Conservation (phyloP, 805 yeast species). For the Metschnikowia santaceciliae region DNA sequence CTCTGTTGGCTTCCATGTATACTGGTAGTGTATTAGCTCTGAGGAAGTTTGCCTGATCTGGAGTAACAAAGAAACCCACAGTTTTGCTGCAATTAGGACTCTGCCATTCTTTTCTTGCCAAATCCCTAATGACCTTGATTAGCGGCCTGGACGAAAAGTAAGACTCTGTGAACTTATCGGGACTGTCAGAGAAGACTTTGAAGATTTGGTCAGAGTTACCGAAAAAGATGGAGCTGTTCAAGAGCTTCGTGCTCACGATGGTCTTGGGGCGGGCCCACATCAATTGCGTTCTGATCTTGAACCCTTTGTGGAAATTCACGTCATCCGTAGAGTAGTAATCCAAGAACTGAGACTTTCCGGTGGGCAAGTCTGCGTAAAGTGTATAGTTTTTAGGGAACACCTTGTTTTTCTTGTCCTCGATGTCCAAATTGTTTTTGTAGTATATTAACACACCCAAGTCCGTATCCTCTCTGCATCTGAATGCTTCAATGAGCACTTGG, state of each 20-base stretch:
- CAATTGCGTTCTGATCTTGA: conserved; percentile 80
- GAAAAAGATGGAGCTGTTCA: conserved; percentile 64
- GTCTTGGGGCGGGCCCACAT: conserved; percentile 84
- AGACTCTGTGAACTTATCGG: conserved; percentile 30
- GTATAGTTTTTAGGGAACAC: conserved; percentile 64
- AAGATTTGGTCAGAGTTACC: conserved; percentile 45
- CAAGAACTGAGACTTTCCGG: conserved; percentile 49
- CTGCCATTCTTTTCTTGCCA: conserved; percentile 90
- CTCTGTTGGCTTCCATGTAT: conserved; percentile 86
- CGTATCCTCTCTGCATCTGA: conserved; percentile 62
- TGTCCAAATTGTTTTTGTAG: conserved; percentile 70
- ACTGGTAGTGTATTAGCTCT: conserved; percentile 77
- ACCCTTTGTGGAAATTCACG: conserved; percentile 65
- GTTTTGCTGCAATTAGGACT: conserved; percentile 58
- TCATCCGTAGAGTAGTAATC: conserved; percentile 70
- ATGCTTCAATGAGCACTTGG: conserved; percentile 78
- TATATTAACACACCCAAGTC: conserved; percentile 75
- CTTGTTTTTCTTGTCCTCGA: conserved; percentile 64
- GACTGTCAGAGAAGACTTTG: conserved; percentile 42
- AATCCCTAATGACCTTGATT: conserved; percentile 71
- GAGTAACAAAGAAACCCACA: conserved; percentile 67
- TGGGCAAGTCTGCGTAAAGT: conserved; percentile 49
- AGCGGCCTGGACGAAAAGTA: conserved; percentile 47
- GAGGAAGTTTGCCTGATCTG: conserved; percentile 64
- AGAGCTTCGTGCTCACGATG: conserved; percentile 68